Conservation (phyloP, 2,329 filamentous ascomycete species). For the Torrubiella hemipterigena region DNA sequence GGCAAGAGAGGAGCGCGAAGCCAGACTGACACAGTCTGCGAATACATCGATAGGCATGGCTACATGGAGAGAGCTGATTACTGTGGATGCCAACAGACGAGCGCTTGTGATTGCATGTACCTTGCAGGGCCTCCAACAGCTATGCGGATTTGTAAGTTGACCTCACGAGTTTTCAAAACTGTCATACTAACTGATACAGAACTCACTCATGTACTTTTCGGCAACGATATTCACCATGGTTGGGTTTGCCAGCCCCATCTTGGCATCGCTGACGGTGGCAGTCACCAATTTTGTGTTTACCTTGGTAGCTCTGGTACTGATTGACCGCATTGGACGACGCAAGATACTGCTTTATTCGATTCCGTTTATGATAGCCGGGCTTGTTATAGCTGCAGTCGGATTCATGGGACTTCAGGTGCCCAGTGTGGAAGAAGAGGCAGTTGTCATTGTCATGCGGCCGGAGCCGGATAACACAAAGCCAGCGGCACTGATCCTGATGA, state of each 20-base stretch:
- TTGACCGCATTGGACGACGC: constrained; percentile 69
- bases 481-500: constrained; percentile 51
- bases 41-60: constrained; percentile 25
- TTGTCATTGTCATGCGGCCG: constrained; percentile 8
- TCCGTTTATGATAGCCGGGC: constrained; percentile 68
- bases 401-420: constrained; percentile 53
- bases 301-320: constrained; percentile 59
- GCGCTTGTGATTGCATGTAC: constrained; percentile 78
- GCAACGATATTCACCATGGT: constrained; percentile 70
- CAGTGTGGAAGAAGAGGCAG: constrained; percentile 7
- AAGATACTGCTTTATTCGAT: constrained; percentile 73
- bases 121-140: constrained; percentile 76
- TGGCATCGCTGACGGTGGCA: constrained; percentile 70
- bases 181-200: constrained; percentile 29
- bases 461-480: constrained; percentile 15
- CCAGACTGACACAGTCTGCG: constrained; percentile 19
- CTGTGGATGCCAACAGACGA: constrained; percentile 52
- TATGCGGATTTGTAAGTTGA: constrained; percentile 62
- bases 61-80: constrained; percentile 40
- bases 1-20: constrained; percentile 51
- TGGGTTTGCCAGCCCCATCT: constrained; percentile 65
- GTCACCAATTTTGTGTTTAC: constrained; percentile 76
- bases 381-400: constrained; percentile 58
- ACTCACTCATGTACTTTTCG: constrained; percentile 87
- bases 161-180: neutral